Evolutionary conservation across 2,329 filamentous ascomycete genomes (phyloP).

Genomic region (Colletotrichum spaethianum): DNA sequence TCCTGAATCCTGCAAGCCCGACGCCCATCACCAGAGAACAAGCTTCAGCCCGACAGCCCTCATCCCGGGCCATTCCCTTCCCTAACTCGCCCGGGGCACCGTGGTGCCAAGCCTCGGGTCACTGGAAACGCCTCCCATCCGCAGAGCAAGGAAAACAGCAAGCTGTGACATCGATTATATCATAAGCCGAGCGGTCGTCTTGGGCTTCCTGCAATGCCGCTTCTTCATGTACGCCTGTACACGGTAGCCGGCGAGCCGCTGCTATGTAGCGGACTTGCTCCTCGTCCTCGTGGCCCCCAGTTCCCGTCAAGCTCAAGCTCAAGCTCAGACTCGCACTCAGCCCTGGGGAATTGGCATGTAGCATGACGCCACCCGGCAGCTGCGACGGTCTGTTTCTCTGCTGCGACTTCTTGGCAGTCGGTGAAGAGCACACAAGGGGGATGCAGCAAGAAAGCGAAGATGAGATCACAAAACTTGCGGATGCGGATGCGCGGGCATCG

Average conservation of each 20-base stretch:
- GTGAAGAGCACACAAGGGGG: background rate
- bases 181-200: constrained; percentile 3
- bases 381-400: constrained; percentile 19
- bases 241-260: background rate
- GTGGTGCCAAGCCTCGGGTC: constrained; percentile 33
- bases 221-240: constrained; percentile 1
- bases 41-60: constrained; percentile 36
- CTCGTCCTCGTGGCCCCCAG: background rate
- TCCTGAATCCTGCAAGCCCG: constrained; percentile 16
- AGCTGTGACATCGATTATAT: constrained; percentile 27
- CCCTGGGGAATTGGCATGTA: constrained; percentile 10
- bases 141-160: background rate
- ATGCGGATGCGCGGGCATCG: constrained; percentile 19
- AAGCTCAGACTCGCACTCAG: constrained; percentile 1
- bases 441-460: background rate
- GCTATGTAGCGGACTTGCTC: constrained; percentile 5
- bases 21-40: constrained; percentile 26
- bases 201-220: constrained; percentile 1
- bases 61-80: constrained; percentile 27
- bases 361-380: constrained; percentile 25
- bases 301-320: constrained; percentile 11
- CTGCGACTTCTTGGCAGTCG: constrained; percentile 26
- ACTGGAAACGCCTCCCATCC: constrained; percentile 8
- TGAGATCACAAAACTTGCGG: background rate
- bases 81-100: constrained; percentile 22